A percentile compares a stretch with the other conserved stretches of the same genome.
Conservation (phyloP, 208 protist species). For the Tritrichomonas musculus region DNA sequence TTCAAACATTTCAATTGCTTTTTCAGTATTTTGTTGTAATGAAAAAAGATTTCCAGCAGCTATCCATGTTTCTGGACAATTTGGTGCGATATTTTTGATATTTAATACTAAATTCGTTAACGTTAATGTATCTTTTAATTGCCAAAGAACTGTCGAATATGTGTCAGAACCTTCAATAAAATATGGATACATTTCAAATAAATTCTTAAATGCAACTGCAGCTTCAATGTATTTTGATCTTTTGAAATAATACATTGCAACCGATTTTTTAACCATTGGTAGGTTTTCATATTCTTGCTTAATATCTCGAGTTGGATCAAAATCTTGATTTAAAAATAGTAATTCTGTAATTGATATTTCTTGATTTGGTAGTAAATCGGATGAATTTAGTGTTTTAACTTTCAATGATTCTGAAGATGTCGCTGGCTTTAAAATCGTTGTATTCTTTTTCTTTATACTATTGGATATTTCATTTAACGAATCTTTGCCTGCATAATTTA, state of each 20-base stretch:
- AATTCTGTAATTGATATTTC: no score
- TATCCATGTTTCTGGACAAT: background rate
- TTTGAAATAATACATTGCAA: background rate
- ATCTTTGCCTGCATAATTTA: no score
- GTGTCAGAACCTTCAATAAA: background rate
- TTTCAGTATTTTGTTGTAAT: background rate
- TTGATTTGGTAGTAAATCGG: background rate
- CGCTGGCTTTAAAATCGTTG: no score
- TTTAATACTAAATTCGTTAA: background rate
- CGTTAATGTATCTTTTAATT: background rate
- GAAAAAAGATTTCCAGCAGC: background rate
- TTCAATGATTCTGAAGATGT: background rate
- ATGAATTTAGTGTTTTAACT: background rate
- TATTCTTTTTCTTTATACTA: no score
- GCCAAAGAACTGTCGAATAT: background rate
- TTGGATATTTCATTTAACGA: no score
- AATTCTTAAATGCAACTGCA: background rate
- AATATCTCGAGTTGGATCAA: background rate
- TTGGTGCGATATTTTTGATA: background rate
- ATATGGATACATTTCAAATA: background rate
- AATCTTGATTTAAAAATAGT: background rate
- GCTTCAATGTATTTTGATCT: background rate
- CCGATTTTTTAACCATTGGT: background rate
- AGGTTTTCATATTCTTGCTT: background rate
- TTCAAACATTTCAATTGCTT: background rate